Conservation (phyloP, 2,329 filamentous ascomycete species). For the Gliomastix tumulicola region DNA sequence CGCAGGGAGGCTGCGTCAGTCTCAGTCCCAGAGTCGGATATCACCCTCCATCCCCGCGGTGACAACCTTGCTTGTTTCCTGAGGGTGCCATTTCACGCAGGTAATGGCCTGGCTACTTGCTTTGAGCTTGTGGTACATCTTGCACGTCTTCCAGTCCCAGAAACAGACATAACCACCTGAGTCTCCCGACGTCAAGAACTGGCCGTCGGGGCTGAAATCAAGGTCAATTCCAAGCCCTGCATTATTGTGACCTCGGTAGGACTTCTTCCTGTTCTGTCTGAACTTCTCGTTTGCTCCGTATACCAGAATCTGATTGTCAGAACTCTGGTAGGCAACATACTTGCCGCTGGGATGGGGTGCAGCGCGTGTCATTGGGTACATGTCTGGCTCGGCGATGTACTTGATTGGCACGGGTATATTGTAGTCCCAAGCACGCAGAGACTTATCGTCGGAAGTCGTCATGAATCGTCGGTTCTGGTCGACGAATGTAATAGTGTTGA, state of each 20-base stretch:
- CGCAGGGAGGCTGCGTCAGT: too few relatives aligned
- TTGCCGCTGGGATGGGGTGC: slow-evolving; percentile 83
- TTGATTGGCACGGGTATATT: slow-evolving; percentile 98
- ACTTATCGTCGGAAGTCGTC: slow-evolving; percentile 96
- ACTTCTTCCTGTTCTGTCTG: slow-evolving; percentile 95
- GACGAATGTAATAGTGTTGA: slow-evolving; percentile 96
- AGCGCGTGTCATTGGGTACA: slow-evolving; percentile 91
- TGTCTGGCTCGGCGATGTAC: slow-evolving; percentile 94
- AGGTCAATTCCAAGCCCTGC: slow-evolving; percentile 90
- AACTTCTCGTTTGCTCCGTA: slow-evolving; percentile 95
- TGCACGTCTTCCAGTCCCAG: slow-evolving; percentile 99
- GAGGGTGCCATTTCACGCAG: slow-evolving; percentile 93
- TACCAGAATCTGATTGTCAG: slow-evolving; percentile 94
- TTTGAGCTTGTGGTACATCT: slow-evolving; percentile 96
- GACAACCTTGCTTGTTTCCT: slow-evolving; percentile 90
- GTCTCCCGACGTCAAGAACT: slow-evolving; percentile 84
- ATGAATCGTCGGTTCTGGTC: slow-evolving; percentile 94
- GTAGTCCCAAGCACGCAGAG: slow-evolving; percentile 94
- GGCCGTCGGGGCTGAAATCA: slow-evolving; percentile 81
- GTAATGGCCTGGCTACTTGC: slow-evolving; percentile 77
- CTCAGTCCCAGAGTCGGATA: slow-evolving; percentile 95
- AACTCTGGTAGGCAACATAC: slow-evolving; percentile 87
- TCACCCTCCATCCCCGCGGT: slow-evolving; percentile 85
- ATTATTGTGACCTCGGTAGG: slow-evolving; percentile 91
- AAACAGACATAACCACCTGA: slow-evolving; percentile 86